Evolutionary conservation across 192 early-diverging fungal species (phyloP), one percentile per base, ranked within the genome.

Genomic region (Geranomyces variabilis): DNA sequence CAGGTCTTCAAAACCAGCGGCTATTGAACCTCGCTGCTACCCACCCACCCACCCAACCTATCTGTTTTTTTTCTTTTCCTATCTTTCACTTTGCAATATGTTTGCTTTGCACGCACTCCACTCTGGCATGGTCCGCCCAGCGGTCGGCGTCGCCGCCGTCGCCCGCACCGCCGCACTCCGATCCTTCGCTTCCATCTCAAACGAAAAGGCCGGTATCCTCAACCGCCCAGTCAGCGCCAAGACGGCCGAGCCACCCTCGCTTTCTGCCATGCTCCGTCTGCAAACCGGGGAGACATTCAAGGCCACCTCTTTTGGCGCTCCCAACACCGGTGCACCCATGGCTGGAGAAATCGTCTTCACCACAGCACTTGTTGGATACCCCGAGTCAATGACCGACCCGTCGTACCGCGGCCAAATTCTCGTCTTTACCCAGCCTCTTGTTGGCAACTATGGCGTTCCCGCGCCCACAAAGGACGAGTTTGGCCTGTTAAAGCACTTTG

Each of bases 381-480:
- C 96, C 15, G 96, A 98, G 79, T 94, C 92, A 7, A 94, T 98
- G 94, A 96, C 93, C 55, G 96, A 98, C 73, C 96, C 96, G 9
- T 96, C 94, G n/a, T 98, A 98, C 80, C 82, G 80, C 45, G 96
- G 96, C 46, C 96, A 98, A 82, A 94, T 98, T 63, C 87, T 98
- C 26, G 93, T 94, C 7, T 95, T 98, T 63, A 95, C 96, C n/a
- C 94, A 95, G 77, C 96, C 96, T 26, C 80, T 98, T 46, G 89
- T 96, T 73, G 96, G 95, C 77, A 97, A 97, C 86, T 96, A 97
- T 78, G 96, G 96, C 71, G 94, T 98, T 1, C 96, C 96, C 12
- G 78, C 82, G 6, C 73, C 84, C 51, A 77, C 79, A 7, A 82
- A 86, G 58, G 96, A 96, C 76, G 69, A 89, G 75, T 93, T 82